Conservation (phyloP, 2,329 filamentous ascomycete genomes). For the Atkinsonella hypoxylon region DNA sequence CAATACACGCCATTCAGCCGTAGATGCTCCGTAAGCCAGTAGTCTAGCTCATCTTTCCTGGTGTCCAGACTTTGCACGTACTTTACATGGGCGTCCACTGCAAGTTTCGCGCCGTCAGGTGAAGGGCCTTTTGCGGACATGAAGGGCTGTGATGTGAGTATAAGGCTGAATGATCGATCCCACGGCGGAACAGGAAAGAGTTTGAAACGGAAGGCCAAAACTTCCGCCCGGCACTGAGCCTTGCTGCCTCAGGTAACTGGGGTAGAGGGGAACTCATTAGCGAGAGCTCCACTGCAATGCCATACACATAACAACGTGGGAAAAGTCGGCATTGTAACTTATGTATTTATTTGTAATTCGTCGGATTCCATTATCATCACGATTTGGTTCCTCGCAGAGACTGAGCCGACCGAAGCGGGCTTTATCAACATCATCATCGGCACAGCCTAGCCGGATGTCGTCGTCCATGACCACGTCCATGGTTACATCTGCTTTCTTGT, state of each 20-base stretch:
- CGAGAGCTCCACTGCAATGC: background rate
- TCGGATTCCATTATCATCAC: no score
- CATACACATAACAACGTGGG: background rate
- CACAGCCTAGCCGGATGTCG: no score
- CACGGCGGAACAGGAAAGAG: background rate
- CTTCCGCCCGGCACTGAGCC: background rate
- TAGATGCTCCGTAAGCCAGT: conserved; percentile 95
- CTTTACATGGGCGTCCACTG: conserved; percentile 58
- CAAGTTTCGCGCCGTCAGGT: conserved; percentile 32
- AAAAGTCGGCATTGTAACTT: no score
- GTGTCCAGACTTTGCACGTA: conserved; percentile 92
- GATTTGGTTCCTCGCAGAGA: no score
- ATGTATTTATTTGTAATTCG: no score
- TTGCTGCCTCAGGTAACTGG: background rate
- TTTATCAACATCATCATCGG: no score
- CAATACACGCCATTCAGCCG: conserved; percentile 94
- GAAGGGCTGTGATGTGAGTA: conserved; percentile 5
- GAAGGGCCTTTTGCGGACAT: conserved; percentile 17
- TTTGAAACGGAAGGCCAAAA: background rate
- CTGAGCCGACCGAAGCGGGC: no score
- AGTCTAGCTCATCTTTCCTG: conserved; percentile 87
- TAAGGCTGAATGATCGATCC: background rate
- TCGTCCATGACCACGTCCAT: no score
- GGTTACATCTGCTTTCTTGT: no score
- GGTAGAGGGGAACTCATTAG: background rate